phyloP scores from a whole-genome alignment of 495 filamentous ascomycete genomes.

The Amphirosellinia nigrospora region DNA sequence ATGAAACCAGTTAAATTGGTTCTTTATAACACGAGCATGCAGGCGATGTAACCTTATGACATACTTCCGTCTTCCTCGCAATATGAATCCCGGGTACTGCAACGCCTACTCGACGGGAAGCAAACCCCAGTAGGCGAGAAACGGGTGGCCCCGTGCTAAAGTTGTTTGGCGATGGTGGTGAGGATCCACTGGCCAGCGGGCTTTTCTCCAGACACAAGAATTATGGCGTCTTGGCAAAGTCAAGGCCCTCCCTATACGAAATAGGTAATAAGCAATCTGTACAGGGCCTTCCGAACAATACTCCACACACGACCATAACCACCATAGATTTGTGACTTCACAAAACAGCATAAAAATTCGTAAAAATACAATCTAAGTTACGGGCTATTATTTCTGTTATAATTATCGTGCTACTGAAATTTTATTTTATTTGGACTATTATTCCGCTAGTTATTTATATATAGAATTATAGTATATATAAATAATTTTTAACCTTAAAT shows the following conservation, averaged over 20 bases:
- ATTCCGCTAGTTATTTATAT: too few relatives aligned
- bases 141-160: conserved; percentile 12
- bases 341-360: too few relatives aligned
- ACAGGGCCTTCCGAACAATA: too few relatives aligned
- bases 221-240: conserved; percentile 18
- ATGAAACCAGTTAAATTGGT: not conserved
- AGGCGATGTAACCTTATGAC: conserved; percentile 24
- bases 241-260: not conserved
- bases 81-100: conserved; percentile 11
- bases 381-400: too few relatives aligned
- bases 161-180: conserved; percentile 14
- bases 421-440: too few relatives aligned
- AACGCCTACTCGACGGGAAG: not conserved
- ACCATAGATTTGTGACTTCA: too few relatives aligned
- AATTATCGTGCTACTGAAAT: too few relatives aligned
- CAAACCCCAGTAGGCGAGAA: not conserved
- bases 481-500: too few relatives aligned
- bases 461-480: too few relatives aligned
- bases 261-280: not conserved
- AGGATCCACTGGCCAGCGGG: not conserved
- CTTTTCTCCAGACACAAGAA: conserved; percentile 16
- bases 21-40: not conserved
- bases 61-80: not conserved
- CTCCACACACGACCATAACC: too few relatives aligned
- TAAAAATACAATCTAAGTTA: too few relatives aligned